These are phyloP conservation scores for Monotropa hypopitys DNA, from an alignment of 179 eudicot genomes.

Conservation along the genomic window DNA sequence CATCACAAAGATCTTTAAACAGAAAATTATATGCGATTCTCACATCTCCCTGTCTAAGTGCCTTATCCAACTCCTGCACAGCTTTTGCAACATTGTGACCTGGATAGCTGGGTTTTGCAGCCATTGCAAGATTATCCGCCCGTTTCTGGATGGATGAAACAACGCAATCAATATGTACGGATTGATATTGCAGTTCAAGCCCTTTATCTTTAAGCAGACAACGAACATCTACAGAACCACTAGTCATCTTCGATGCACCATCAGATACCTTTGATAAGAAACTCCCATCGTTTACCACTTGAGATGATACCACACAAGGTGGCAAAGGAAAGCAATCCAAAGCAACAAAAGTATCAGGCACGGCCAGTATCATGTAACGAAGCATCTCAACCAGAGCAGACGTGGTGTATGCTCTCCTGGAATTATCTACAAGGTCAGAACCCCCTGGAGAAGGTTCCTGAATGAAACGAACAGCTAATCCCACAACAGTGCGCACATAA, in stretches of 20 bases:
- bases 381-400: conserved; percentile 83
- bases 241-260: conserved; percentile 25
- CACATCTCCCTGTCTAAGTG: conserved; percentile 67
- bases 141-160: conserved; percentile 76
- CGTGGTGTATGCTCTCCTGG: conserved; percentile 54
- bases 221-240: conserved; percentile 24
- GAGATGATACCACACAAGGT: conserved; percentile 27
- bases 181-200: conserved; percentile 33
- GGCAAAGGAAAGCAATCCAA: conserved; percentile 93
- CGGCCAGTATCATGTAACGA: conserved; percentile 67
- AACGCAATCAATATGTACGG: conserved; percentile 44
- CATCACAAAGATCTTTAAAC: conserved; percentile 51
- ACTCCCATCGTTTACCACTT: conserved; percentile 31
- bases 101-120: conserved; percentile 57
- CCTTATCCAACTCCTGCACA: conserved; percentile 61
- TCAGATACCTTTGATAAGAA: conserved; percentile 28
- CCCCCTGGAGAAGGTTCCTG: conserved; percentile 59
- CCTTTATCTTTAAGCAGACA: conserved; percentile 27
- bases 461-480: conserved; percentile 56
- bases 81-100: conserved; percentile 72
- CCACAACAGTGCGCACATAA: conserved; percentile 67
- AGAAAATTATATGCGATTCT: conserved; percentile 49
- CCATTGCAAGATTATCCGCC: conserved; percentile 47
- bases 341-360: conserved; percentile 92
- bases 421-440: conserved; percentile 64